Conservation (phyloP, 192 early-diverging fungal species). For the Podila epigama region DNA sequence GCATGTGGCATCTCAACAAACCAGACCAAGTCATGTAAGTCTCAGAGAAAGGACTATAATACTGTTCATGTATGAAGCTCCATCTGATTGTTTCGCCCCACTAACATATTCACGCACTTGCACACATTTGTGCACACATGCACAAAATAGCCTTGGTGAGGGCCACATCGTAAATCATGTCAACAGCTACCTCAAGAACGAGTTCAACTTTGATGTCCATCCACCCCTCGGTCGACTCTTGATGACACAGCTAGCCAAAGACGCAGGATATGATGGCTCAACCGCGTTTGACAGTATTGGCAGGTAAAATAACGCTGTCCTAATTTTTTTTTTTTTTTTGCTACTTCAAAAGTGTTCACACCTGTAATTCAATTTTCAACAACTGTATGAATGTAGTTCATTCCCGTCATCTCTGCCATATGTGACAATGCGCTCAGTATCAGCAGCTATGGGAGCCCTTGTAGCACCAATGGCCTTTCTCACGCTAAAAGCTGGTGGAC, state of each 20-base stretch:
- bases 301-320: not conserved
- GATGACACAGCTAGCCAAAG: not conserved
- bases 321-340: not conserved
- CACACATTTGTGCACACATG: too few relatives aligned
- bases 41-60: too few relatives aligned
- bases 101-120: too few relatives aligned
- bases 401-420: not conserved
- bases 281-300: not conserved
- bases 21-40: not conserved
- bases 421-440: not conserved
- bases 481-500: not conserved
- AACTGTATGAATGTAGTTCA: not conserved
- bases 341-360: not conserved
- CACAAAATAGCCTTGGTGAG: not conserved
- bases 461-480: not conserved
- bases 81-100: too few relatives aligned
- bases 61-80: too few relatives aligned
- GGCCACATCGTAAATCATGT: not conserved
- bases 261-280: not conserved
- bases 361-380: not conserved
- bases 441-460: not conserved
- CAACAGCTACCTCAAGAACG: not conserved
- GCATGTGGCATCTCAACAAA: not conserved
- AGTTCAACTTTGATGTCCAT: constrained; percentile 1
- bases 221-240: not conserved